phyloP scores from a whole-genome alignment of 306 rosid species.

The Pachyrhizus erosus region DNA sequence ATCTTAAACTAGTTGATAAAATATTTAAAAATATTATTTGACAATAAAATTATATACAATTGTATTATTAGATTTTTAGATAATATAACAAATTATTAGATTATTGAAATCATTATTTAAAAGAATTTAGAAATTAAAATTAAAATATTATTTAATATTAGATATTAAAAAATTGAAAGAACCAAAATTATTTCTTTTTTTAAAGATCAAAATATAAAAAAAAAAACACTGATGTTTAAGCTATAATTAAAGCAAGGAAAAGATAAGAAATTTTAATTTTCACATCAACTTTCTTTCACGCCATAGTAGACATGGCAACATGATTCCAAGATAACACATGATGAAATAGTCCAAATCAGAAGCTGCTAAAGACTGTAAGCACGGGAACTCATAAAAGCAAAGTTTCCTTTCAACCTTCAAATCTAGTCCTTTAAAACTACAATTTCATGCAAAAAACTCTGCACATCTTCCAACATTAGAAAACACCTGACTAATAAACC shows the following conservation, averaged over 20 bases:
- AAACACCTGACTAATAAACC: not conserved
- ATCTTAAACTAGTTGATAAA: too few relatives aligned
- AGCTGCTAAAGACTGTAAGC: not conserved
- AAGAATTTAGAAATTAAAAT: too few relatives aligned
- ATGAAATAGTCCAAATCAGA: slow-evolving; percentile 3
- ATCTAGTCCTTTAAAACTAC: not conserved
- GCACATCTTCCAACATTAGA: not conserved
- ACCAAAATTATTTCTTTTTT: too few relatives aligned
- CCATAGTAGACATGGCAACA: not conserved
- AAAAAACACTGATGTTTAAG: too few relatives aligned
- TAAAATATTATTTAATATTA: too few relatives aligned
- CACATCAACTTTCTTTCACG: not conserved
- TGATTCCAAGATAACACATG: not conserved
- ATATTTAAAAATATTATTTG: too few relatives aligned
- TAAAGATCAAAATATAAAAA: too few relatives aligned
- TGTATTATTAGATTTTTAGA: too few relatives aligned
- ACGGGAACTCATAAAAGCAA: not conserved
- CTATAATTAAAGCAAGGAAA: not conserved
- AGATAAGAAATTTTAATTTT: not conserved
- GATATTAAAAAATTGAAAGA: too few relatives aligned
- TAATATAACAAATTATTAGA: too few relatives aligned
- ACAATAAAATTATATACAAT: too few relatives aligned
- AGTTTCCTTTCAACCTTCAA: not conserved
- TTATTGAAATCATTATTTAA: too few relatives aligned
- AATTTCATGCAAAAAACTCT: not conserved